Base-by-base conservation (phyloP, 345 rosid genomes). In the Euphorbia peplus region DNA sequence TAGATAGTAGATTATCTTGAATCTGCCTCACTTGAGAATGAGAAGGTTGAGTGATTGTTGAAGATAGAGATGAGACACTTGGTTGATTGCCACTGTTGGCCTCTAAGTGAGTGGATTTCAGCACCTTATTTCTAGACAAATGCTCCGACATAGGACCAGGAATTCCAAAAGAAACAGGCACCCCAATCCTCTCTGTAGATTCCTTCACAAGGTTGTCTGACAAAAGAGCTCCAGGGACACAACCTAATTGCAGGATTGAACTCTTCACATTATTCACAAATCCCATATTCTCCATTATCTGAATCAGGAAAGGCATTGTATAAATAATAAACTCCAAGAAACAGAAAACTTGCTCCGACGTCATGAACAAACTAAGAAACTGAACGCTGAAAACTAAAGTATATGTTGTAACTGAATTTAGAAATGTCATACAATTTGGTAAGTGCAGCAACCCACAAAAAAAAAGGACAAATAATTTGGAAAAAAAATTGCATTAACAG, bases 201-300 rank as follows among this genome's bases (percentile, higher is more conserved):
- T 83, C 88, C 52, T 72, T 79, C 63, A 73, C 78, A 62, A 83
- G 76, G 29, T 72, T 61, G 60, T 85, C 89, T 52, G 90, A 85
- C 60, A 83, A 79, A 63, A 91, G 89, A 55, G 89, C 88, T 54
- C 91, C 90, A 1, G 93, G 93, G 67, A 85, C 76, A 44, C 85
- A 85, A 69, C 97, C 96, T 19, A 95, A 82, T 78, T 83, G 93
- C 73, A 90, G 79, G 66, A 92, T 85, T 54, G 87, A 84, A 76
- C 86, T 79, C 82, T 81, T 90, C 66, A 85, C 93, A 48, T 83
- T 79, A 79, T 86, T 86, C 77, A 95, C 88, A 74, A 90, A 90
- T 69, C 85, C 93, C 81, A 81, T 44, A 60, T 90, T 85, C 88
- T 95, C 98, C 83, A 79, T 64, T 56, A 92, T 87, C 99, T 95